Evolutionary conservation across 2,329 filamentous ascomycete species (phyloP).

Genomic region (Salinomyces thailandicus): DNA sequence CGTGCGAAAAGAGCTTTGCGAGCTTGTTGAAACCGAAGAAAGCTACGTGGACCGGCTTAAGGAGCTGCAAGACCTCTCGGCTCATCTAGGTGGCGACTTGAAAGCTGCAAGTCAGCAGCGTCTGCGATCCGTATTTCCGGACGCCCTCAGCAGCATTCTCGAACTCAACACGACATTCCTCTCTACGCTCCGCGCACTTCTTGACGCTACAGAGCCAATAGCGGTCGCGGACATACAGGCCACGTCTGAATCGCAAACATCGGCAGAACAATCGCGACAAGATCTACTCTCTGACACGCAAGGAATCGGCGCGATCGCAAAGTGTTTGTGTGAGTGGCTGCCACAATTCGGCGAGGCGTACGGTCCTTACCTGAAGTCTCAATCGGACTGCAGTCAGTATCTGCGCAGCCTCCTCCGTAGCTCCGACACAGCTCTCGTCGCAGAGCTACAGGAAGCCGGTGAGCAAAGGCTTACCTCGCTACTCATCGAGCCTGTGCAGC

Average conservation of each 20-base stretch:
- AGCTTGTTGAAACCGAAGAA: constrained; percentile 87
- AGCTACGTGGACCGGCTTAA: constrained; percentile 59
- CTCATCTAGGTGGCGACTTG: constrained; percentile 70
- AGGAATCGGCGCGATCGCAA: constrained; percentile 67
- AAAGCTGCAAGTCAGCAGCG: constrained; percentile 61
- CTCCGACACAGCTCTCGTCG: constrained; percentile 70
- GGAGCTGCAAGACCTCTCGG: constrained; percentile 78
- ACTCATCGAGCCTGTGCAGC: constrained; percentile 91
- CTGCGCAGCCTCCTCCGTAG: constrained; percentile 67
- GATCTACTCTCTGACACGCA: constrained; percentile 50
- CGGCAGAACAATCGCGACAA: constrained; percentile 33
- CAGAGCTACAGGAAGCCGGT: constrained; percentile 68
- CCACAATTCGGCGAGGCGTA: constrained; percentile 87
- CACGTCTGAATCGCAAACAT: constrained; percentile 30
- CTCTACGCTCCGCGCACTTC: constrained; percentile 60
- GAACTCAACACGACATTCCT: constrained; percentile 74
- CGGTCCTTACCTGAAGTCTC: constrained; percentile 82
- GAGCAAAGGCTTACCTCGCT: constrained; percentile 86
- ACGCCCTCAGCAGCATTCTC: constrained; percentile 68
- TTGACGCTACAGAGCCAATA: constrained; percentile 75
- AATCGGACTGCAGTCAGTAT: constrained; percentile 73
- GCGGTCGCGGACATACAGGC: constrained; percentile 66
- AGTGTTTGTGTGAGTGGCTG: constrained; percentile 80
- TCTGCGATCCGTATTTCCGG: constrained; percentile 67
- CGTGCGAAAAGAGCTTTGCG: constrained; percentile 76